Base-by-base conservation (phyloP, 2,329 filamentous ascomycete genomes). In the Phoma sp. region DNA sequence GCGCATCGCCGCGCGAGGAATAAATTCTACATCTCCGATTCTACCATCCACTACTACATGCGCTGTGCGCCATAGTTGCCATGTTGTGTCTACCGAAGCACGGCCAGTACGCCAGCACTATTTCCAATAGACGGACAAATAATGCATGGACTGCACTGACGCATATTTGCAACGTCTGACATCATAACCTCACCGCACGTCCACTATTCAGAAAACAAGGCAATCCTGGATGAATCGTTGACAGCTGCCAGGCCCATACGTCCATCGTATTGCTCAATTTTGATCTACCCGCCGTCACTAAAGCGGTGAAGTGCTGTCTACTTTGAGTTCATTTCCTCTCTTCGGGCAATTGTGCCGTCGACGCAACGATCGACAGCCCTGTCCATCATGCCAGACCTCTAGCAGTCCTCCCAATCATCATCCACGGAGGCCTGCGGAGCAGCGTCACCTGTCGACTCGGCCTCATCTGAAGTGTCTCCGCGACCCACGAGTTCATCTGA, bases 1-100 rank as follows among this genome's bases (percentile, higher is more conserved):
- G 36, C 52, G 10, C 38, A 45, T 52, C 42, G 49, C 55, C 59
- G 40, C 53, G 58, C 56, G 7, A 38, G 47, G 53, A 59, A 54
- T 62, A 58, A 61, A 65, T 64, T 50, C 38, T 50, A 41, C 51
- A 51, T 59, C 58, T 61, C 59, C 55, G 25, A 24, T 2, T 29
- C 9, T 7, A 3, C 9, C 7, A 5, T 29, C 18, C n/a, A 13
- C 8, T 13, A 29, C 18, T 18, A 4, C 5, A 8, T 22, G 9
- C 24, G 8, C n/a, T 13, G 13, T 10, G 7, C 9, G 6, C 9
- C 27, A 29, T 7, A 29, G 27, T 9, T 9, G 27, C 9, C 9
- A 29, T 29, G 9, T 7, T 9, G 9, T 29, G 27, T 36, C 13
- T 24, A 4, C 14, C 8, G 23, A 36, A 24, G 24, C 11, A 8